Conservation (phyloP, 352 stramenopile genomes). For the Phytophthora boehmeriae region DNA sequence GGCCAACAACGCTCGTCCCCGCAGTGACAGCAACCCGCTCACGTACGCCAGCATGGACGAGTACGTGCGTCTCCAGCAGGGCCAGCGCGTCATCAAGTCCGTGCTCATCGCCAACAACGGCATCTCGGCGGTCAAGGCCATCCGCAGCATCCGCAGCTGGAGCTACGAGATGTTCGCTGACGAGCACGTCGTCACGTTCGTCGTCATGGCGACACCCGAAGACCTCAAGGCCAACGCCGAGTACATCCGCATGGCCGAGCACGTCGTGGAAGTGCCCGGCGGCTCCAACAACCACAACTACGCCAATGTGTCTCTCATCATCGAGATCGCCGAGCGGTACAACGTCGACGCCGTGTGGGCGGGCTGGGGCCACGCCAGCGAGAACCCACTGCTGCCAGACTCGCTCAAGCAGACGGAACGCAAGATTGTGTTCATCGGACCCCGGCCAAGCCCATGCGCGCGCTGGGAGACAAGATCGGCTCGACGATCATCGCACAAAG, state of each 20-base stretch:
- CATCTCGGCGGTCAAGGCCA: slow-evolving; percentile 99
- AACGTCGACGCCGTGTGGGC: slow-evolving; percentile 98
- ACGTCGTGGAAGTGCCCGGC: slow-evolving; percentile 99
- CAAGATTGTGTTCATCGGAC: slow-evolving; percentile 99
- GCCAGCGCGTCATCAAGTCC: slow-evolving; percentile 93
- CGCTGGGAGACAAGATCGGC: slow-evolving; percentile 99
- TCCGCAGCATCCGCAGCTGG: slow-evolving; percentile 98
- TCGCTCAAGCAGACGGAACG: slow-evolving; percentile 89
- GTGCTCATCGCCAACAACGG: slow-evolving; percentile 99
- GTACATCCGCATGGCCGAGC: slow-evolving; percentile 99
- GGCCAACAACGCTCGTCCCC: slow-evolving; percentile 24
- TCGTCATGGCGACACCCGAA: slow-evolving; percentile 99
- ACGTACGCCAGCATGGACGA: slow-evolving; percentile 91
- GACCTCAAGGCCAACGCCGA: slow-evolving; percentile 99
- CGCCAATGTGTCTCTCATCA: slow-evolving; percentile 99
- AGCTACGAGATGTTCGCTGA: slow-evolving; percentile 98
- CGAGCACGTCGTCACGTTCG: slow-evolving; percentile 95
- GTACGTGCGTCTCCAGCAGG: slow-evolving; percentile 92
- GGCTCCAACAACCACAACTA: slow-evolving; percentile 99
- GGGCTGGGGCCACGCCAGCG: slow-evolving; percentile 98
- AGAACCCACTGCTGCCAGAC: slow-evolving; percentile 98
- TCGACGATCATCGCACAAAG: slow-evolving; percentile 99
- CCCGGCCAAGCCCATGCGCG: slow-evolving; percentile 98
- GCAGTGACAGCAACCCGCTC: slow-evolving; percentile 64
- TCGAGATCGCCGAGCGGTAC: slow-evolving; percentile 97